Evolutionary conservation across 805 yeast species (phyloP), one percentile per base, ranked within the genome.

Genomic region (Yarrowia sp.): DNA sequence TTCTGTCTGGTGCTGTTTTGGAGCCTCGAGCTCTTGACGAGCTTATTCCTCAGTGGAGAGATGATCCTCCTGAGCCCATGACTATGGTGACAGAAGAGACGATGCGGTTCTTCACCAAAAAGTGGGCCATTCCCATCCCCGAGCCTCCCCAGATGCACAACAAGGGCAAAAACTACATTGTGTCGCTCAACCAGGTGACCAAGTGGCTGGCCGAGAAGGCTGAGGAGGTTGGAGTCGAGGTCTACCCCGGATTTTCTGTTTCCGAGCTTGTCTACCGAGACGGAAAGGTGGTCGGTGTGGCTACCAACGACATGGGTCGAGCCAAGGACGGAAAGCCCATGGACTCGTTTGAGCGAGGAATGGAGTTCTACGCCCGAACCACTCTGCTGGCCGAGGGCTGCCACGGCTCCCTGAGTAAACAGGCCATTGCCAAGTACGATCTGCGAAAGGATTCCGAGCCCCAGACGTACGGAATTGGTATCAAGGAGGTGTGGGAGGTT

Each of bases 361-460:
- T 95, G 97, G 98, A 91, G 76, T 95, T 95, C 76, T 95, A 88
- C 70, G 90, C 99, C 4, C 84, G 95, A 70, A 80, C 87, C 66
- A 92, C 98, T 0, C 88, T 95, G 17, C 81, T 95, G 33, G 97
- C 97, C 5, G 99, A 95, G 77, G 99, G 99, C n/a, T 95, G 99
- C 74, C 98, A 92, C 76, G 99, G 99, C 0, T 92, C 97, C 1
- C 79, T 95, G 63, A 81, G 92, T 12, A 93, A 95, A 74, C 83
- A 88, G 72, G 87, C 85, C 0, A 87, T 93, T 62, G 78, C 81
- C 63, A 84, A 86, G 70, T 93, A 77, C 76, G 80, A 86, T 46
- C 78, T 95, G 67, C 83, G 98, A 66, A 80, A 82, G 58, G 79
- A 81, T 62, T 81, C 83, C 61, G 86, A 86, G 19, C 80, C 80